Conservation (phyloP, 2,329 filamentous ascomycete species). For the Fusarium sp. region DNA sequence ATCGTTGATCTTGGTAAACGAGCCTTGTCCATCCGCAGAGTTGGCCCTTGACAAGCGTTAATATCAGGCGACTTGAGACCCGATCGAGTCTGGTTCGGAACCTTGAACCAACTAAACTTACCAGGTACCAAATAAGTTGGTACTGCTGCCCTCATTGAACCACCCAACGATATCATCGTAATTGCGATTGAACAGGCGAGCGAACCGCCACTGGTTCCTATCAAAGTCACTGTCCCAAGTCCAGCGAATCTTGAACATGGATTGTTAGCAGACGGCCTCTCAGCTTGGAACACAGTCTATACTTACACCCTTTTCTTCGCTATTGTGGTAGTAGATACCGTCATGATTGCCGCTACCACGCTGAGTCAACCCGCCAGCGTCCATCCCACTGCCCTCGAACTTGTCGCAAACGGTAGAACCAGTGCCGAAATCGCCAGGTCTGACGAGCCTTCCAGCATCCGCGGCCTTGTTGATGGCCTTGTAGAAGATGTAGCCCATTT, state of each 20-base stretch:
- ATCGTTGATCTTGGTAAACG: constrained; percentile 20
- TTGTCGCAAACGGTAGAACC: too few relatives aligned
- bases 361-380: constrained; percentile 43
- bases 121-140: too few relatives aligned
- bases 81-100: too few relatives aligned
- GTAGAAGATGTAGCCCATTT: not conserved
- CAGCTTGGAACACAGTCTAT: too few relatives aligned
- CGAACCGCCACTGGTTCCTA: constrained; percentile 19
- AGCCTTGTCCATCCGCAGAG: constrained; percentile 1
- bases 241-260: constrained; percentile 29
- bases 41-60: not conserved
- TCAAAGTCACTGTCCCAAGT: constrained; percentile 10
- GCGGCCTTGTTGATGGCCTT: constrained; percentile 4
- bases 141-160: not conserved
- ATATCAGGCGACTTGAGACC: too few relatives aligned
- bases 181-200: constrained; percentile 8
- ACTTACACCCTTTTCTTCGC: constrained; percentile 29
- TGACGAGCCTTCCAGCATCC: not conserved
- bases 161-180: constrained; percentile 16
- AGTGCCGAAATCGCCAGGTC: not conserved
- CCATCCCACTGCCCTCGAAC: too few relatives aligned
- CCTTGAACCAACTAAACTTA: too few relatives aligned
- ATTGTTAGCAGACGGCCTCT: too few relatives aligned
- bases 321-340: constrained; percentile 49
- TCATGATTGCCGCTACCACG: constrained; percentile 49